Evolutionary conservation across 768 basidiomycete genomes (phyloP), one percentile per base, ranked within the genome.

Genomic region (Lactarius psammicola): DNA sequence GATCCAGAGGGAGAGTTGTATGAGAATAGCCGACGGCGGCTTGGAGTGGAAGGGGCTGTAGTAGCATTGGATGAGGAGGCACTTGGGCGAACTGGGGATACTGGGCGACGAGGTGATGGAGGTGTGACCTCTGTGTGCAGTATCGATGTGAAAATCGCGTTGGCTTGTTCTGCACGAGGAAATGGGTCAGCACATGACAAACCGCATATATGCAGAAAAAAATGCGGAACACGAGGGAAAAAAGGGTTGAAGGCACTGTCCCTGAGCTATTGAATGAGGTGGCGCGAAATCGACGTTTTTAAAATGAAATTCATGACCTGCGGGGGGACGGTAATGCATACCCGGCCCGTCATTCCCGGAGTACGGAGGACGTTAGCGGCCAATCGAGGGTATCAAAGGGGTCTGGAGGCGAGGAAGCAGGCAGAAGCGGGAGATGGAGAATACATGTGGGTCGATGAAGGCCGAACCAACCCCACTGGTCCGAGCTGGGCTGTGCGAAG

Each of bases 61-160:
- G 73, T 69, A 15, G 70, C 70, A 34, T 69, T 67, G 56, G 68
- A 70, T n/a, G 76, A 69, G 9, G 72, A 67, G 6, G 73, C 68
- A 15, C 72, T 63, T 20, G 69, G 71, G 23, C 78, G 77, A 18
- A 76, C 74, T 3, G 80, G 92, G 0, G 90, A 92, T 17, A 82
- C 76, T 6, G 89, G 80, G 23, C 86, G 81, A 34, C 77, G 80
- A 5, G 88, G 86, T 0, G 86, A 86, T 2, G 85, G 82, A 4
- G 90, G 88, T 0, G 89, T 89, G 57, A 93, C 88, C 78, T 92
- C 87, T 42, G 86, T 83, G 74, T 92, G 86, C 23, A 93, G 78
- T 66, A 93, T 85, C 31, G 88, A 84, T 66, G 81, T 87, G 79
- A 94, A 93, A 60, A 92, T 84, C 13, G 88, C 81, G 73, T 93